phyloP scores from a whole-genome alignment of 345 rosid species.

The Brassica rapa region DNA sequence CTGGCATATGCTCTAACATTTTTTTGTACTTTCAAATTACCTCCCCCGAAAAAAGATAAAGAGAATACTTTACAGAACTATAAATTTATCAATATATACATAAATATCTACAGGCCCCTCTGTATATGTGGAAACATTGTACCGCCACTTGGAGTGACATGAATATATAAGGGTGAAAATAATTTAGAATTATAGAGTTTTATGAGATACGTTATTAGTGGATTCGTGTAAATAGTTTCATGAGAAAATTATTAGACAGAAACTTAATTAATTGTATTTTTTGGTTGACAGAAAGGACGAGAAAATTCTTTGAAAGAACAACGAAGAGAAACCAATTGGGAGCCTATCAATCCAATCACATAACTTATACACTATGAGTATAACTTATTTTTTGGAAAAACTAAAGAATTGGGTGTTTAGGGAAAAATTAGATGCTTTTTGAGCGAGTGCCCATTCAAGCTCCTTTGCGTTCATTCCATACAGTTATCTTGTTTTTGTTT shows the following conservation, averaged over 20 bases:
- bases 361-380: background rate
- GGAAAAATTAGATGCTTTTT: background rate
- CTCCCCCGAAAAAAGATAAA: background rate
- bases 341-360: slow-evolving; percentile 31
- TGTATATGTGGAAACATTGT: background rate
- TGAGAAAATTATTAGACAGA: slow-evolving; percentile 11
- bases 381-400: background rate
- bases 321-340: slow-evolving; percentile 15
- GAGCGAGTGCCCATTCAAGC: slow-evolving; percentile 1
- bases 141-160: slow-evolving; percentile 25
- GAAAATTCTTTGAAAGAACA: slow-evolving; percentile 28
- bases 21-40: slow-evolving; percentile 5
- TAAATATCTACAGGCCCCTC: background rate
- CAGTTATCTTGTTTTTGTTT: too few species aligned
- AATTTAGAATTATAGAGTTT: background rate
- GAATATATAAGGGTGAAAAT: background rate
- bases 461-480: background rate
- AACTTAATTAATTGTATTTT: background rate
- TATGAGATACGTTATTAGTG: background rate
- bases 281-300: background rate
- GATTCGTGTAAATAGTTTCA: slow-evolving; percentile 7
- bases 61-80: background rate
- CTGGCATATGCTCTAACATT: slow-evolving; percentile 20
- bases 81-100: slow-evolving; percentile 6
- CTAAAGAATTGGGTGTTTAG: background rate